These are phyloP conservation scores for Strigomonas galati DNA, from an alignment of 208 protist genomes.

Conservation along the genomic window DNA sequence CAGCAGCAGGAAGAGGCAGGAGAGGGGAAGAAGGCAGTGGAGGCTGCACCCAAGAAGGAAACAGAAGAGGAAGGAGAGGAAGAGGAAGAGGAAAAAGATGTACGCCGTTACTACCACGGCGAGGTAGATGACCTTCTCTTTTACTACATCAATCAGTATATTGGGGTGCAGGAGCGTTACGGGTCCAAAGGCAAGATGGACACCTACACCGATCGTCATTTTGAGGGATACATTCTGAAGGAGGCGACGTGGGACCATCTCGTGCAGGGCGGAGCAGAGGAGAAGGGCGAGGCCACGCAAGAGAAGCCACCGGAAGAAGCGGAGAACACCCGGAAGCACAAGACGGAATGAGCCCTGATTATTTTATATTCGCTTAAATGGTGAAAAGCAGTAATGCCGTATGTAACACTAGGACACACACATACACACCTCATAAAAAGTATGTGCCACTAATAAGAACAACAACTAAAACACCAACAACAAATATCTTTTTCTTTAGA, in stretches of 20 bases:
- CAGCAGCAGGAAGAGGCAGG: neutral
- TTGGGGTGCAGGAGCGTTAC: conserved; percentile 89
- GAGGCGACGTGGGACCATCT: conserved; percentile 64
- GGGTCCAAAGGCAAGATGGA: conserved; percentile 24
- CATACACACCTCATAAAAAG: neutral
- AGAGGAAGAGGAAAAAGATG: neutral
- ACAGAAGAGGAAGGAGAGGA: neutral
- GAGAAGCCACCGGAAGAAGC: neutral
- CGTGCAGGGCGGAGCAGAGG: conserved; percentile 23
- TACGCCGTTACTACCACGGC: conserved; percentile 63
- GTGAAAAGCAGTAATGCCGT: neutral
- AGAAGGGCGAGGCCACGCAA: neutral
- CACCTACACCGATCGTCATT: conserved; percentile 80
- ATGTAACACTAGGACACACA: neutral
- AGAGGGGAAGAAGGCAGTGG: neutral
- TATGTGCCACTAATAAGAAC: no score
- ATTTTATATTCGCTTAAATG: conserved; percentile 1
- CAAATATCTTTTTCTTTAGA: no score
- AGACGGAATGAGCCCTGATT: neutral
- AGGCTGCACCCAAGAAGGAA: neutral
- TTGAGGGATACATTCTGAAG: conserved; percentile 81
- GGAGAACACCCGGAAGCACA: neutral
- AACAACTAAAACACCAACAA: no score
- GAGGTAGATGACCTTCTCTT: conserved; percentile 95
- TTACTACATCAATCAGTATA: conserved; percentile 94